phyloP scores from a whole-genome alignment of 176 grass and related monocot genomes.

The Areca catechu region DNA sequence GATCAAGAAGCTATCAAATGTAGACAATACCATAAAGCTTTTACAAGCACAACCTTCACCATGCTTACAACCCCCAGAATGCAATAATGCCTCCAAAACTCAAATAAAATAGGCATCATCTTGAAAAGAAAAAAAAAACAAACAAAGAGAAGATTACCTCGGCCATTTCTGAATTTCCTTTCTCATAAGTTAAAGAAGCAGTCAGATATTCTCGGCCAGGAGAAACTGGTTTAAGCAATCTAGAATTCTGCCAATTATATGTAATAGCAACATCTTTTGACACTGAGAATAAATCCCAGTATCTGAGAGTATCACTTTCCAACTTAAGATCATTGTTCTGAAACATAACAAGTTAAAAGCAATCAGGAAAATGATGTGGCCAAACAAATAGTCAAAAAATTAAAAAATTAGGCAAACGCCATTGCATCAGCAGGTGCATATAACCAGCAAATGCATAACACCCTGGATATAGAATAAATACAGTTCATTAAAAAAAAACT shows the following conservation, averaged over 20 bases:
- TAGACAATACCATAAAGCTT: background rate
- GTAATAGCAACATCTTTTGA: constrained; percentile 25
- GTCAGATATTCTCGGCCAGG: constrained; percentile 61
- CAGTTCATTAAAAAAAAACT: no score
- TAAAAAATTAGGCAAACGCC: no score
- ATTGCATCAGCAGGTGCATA: no score
- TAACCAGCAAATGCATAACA: no score
- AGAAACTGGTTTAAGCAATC: constrained; percentile 60
- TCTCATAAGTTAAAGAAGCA: constrained; percentile 51
- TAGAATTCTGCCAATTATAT: constrained; percentile 45
- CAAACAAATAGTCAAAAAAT: background rate
- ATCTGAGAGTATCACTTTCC: constrained; percentile 51
- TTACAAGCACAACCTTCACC: constrained; percentile 1
- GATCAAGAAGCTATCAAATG: constrained; percentile 26
- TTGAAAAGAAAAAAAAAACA: no score
- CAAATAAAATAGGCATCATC: no score
- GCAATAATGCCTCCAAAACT: no score
- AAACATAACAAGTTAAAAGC: constrained; percentile 24
- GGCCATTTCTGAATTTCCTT: constrained; percentile 34
- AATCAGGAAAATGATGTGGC: constrained; percentile 1
- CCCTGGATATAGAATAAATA: no score
- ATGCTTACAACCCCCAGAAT: background rate
- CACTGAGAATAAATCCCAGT: constrained; percentile 55
- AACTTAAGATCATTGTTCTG: constrained; percentile 73
- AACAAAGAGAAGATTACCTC: constrained; percentile 46